Evolutionary conservation across 2,329 filamentous ascomycete genomes (phyloP).

Genomic region (Colletotrichum limetticola): DNA sequence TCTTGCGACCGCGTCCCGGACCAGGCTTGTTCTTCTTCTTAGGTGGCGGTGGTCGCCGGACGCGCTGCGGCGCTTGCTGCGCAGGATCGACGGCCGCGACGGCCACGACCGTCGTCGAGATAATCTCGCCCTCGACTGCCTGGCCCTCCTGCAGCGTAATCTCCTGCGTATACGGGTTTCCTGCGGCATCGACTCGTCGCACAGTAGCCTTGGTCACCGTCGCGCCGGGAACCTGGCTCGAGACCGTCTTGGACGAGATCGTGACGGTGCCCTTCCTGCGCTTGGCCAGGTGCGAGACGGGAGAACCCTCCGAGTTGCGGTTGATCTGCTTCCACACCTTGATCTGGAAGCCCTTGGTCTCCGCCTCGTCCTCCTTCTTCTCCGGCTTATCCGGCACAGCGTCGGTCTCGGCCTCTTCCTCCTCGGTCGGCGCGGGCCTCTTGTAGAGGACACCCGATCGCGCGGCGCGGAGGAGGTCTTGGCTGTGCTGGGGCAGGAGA

Average conservation of each 20-base stretch:
- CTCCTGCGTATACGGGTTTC: conserved; percentile 86
- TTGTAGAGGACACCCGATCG: conserved; percentile 83
- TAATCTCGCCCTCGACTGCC: conserved; percentile 82
- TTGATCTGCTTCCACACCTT: conserved; percentile 72
- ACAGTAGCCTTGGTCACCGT: conserved; percentile 84
- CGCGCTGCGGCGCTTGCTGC: conserved; percentile 51
- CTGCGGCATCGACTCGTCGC: conserved; percentile 79
- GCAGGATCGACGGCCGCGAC: conserved; percentile 66
- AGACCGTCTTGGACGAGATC: conserved; percentile 62
- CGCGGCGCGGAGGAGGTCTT: conserved; percentile 84
- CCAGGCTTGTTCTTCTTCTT: conserved; percentile 83
- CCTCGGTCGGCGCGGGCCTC: conserved; percentile 70
- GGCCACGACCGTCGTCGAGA: conserved; percentile 67
- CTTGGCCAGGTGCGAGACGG: conserved; percentile 68
- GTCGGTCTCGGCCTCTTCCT: conserved; percentile 67
- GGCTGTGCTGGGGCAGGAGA: conserved; percentile 80
- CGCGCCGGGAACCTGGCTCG: conserved; percentile 56
- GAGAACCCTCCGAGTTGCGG: conserved; percentile 64
- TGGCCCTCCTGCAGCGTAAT: conserved; percentile 85
- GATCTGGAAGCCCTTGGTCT: conserved; percentile 62
- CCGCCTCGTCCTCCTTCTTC: conserved; percentile 72
- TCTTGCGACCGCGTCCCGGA: conserved; percentile 82
- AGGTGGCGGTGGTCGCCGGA: conserved; percentile 77
- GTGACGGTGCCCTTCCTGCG: conserved; percentile 71
- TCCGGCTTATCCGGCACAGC: conserved; percentile 61